Percentiles rank a stretch among this genome's conserved stretches.
These are phyloP conservation scores for Diplosphaera chodatii DNA, from an alignment of 139 green algal species.

Conservation along the genomic window DNA sequence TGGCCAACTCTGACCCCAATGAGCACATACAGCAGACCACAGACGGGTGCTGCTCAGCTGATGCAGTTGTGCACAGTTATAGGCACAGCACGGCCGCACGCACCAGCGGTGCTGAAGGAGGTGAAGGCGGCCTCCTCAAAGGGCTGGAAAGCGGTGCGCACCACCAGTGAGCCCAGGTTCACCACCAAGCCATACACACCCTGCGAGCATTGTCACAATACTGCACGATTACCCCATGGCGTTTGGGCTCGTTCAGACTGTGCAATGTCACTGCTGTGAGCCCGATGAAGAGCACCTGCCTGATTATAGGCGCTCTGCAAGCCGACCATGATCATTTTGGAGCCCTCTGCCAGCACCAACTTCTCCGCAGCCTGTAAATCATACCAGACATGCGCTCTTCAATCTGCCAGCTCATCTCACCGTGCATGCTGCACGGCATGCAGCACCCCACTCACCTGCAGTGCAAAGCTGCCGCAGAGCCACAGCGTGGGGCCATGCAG, in stretches of 20 bases:
- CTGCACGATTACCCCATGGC: no score
- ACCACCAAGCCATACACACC: constrained; percentile 81
- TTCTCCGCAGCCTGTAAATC: constrained; percentile 64
- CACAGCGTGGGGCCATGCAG: not conserved
- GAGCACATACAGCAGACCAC: no score
- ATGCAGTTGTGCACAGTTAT: no score
- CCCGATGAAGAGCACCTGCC: not conserved
- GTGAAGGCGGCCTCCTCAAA: constrained; percentile 84
- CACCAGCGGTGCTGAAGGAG: constrained; percentile 58
- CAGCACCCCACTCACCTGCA: constrained; percentile 3
- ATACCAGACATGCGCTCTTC: not conserved
- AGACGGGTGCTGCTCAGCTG: no score
- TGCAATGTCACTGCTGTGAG: no score
- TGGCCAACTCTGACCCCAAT: no score
- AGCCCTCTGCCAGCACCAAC: constrained; percentile 77
- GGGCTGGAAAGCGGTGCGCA: constrained; percentile 78
- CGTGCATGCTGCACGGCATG: not conserved
- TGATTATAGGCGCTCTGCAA: constrained; percentile 30
- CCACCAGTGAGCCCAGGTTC: constrained; percentile 79
- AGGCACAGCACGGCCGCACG: not conserved
- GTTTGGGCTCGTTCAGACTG: no score
- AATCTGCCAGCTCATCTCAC: not conserved
- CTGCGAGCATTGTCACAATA: constrained; percentile 19
- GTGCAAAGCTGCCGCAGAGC: constrained; percentile 9
- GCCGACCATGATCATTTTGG: constrained; percentile 57